Conservation (phyloP, 371 early-diverging fungal genomes). For the Zychaea mexicana region DNA sequence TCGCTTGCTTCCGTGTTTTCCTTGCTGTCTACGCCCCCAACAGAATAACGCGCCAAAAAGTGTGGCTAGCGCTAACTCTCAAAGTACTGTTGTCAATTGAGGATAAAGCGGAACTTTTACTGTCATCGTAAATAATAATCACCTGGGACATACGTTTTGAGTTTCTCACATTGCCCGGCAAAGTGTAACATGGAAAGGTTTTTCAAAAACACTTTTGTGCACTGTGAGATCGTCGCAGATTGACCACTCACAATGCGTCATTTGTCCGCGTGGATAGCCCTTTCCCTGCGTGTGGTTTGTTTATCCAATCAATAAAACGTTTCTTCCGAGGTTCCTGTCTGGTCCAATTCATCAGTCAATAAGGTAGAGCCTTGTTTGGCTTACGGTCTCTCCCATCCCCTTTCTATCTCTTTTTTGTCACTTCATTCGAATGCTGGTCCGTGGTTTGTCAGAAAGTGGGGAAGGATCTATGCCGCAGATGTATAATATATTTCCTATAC, state of each 20-base stretch:
- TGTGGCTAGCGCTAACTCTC: no score
- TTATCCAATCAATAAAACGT: not conserved
- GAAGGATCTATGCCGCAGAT: no score
- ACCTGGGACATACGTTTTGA: not conserved
- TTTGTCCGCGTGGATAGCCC: not conserved
- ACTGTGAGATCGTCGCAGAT: slow-evolving; percentile 1
- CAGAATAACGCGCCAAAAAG: not conserved
- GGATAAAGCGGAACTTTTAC: no score
- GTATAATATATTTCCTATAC: no score
- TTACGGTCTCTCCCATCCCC: no score
- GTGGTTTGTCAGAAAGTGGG: no score
- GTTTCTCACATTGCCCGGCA: not conserved
- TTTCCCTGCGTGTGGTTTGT: not conserved
- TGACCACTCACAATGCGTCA: not conserved
- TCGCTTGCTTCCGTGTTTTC: not conserved
- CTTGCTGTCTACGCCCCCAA: not conserved
- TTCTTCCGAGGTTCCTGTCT: not conserved
- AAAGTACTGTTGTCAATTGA: no score
- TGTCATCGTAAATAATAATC: not conserved
- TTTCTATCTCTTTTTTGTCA: no score
- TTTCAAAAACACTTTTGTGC: not conserved
- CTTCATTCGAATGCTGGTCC: no score
- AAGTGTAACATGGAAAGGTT: not conserved
- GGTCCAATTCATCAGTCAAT: no score
- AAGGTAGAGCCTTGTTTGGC: no score